Base-by-base conservation (phyloP, 441 rosid genomes). In the Hura crepitans region DNA sequence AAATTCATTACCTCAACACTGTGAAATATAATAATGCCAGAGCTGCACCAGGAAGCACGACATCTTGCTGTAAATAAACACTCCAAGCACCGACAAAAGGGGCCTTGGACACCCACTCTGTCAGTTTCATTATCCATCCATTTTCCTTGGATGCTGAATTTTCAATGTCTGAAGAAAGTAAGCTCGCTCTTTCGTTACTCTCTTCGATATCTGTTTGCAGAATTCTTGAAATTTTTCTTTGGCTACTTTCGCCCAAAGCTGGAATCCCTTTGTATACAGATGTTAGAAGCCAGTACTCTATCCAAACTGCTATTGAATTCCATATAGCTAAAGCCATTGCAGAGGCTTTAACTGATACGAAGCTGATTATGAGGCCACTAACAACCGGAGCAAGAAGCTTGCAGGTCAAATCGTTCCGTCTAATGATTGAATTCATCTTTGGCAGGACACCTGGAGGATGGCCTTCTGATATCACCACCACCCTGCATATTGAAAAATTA, bases 381-480 rank as follows among this genome's bases (percentile, higher is more conserved):
- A 85, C 62, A 22, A 89, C 92, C 5, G 98, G 98, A 58, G 96
- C 89, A 2, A 89, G 74, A 74, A 91, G 82, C 84, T 91, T 91
- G 66, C 93, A 86, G 69, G 83, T 83, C 47, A 91, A 82, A 75
- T 93, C 97, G 8, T 87, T 89, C 68, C 98, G 80, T 78, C 96
- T 82, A 65, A 91, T 72, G 35, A 80, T 77, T 1, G 95, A 86
- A 53, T 91, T 93, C 83, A 87, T 88, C 73, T 78, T 74, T 25
- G 93, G 88, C 70, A 86, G 75, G 10, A 75, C 80, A 18, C 33
- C 74, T 33, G 83, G 83, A 53, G 88, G 78, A 79, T 81, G 75
- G 31, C 84, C 87, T 75, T 89, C 89, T 42, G 98, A 85, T 68
- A 93, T 91, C 66, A 93, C 93, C 72, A 93, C 97, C 69, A 80